Conservation (phyloP, 2,329 filamentous ascomycete species). For the Colletotrichum phormii region DNA sequence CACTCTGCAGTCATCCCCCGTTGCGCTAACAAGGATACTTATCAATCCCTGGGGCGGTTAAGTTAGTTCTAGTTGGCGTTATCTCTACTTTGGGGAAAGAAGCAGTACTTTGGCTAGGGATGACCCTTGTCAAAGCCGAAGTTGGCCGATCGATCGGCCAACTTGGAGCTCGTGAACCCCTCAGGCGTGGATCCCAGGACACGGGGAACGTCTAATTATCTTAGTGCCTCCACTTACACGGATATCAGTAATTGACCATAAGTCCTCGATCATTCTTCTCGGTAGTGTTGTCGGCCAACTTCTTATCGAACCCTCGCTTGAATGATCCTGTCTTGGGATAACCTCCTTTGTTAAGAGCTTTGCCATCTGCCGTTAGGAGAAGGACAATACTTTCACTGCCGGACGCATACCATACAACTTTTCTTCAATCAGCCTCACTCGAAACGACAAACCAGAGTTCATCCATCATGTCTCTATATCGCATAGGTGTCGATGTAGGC, state of each 20-base stretch:
- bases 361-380: no score
- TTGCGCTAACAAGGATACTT: constrained; percentile 13
- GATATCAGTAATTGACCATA: not conserved
- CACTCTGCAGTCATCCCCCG: not conserved
- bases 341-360: not conserved
- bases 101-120: not conserved
- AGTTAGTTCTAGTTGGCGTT: not conserved
- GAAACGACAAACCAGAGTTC: not conserved
- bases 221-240: not conserved
- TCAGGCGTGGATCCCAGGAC: not conserved
- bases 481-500: constrained; percentile 57
- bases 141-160: constrained; percentile 30
- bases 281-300: not conserved
- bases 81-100: not conserved
- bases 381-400: no score
- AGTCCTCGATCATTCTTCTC: not conserved
- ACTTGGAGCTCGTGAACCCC: not conserved
- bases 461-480: constrained; percentile 50
- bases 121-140: not conserved
- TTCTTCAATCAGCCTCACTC: not conserved
- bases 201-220: no score
- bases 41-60: constrained; percentile 5
- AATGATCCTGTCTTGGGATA: not conserved
- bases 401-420: not conserved
- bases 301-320: not conserved